These are phyloP conservation scores for Geotrichum reessii DNA, from an alignment of 1,139 yeast species.

Conservation along the genomic window DNA sequence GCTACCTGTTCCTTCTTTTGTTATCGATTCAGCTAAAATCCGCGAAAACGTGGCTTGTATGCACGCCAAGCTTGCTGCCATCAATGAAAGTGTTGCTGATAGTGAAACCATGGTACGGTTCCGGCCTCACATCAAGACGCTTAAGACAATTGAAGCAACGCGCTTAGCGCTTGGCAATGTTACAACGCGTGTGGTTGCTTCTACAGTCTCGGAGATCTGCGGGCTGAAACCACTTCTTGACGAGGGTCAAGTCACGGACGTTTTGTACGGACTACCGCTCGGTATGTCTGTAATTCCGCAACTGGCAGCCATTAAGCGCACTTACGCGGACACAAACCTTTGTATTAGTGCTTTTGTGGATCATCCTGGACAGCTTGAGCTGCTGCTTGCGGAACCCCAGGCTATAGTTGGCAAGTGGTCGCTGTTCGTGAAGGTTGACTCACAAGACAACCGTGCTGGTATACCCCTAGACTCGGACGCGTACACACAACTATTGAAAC, in stretches of 20 bases:
- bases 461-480: conserved; percentile 36
- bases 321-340: conserved; percentile 26
- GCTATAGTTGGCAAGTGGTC: conserved; percentile 44
- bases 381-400: conserved; percentile 36
- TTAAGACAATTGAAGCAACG: conserved; percentile 52
- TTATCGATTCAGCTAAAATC: conserved; percentile 41
- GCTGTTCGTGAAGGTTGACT: conserved; percentile 39
- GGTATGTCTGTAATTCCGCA: conserved; percentile 47
- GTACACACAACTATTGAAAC: conserved; percentile 35
- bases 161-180: conserved; percentile 42
- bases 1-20: conserved; percentile 54
- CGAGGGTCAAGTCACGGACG: conserved; percentile 48
- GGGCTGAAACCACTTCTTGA: conserved; percentile 43
- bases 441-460: conserved; percentile 52
- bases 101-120: conserved; percentile 34
- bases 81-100: conserved; percentile 18
- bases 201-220: conserved; percentile 66
- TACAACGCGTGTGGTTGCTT: conserved; percentile 52
- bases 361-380: conserved; percentile 49
- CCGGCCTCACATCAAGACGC: conserved; percentile 73
- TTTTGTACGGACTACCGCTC: conserved; percentile 67
- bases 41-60: conserved; percentile 40
- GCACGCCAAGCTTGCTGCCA: conserved; percentile 35
- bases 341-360: conserved; percentile 57
- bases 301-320: conserved; percentile 40